Base-by-base conservation (phyloP, 2,329 filamentous ascomycete species). In the Penicillium palitans region DNA sequence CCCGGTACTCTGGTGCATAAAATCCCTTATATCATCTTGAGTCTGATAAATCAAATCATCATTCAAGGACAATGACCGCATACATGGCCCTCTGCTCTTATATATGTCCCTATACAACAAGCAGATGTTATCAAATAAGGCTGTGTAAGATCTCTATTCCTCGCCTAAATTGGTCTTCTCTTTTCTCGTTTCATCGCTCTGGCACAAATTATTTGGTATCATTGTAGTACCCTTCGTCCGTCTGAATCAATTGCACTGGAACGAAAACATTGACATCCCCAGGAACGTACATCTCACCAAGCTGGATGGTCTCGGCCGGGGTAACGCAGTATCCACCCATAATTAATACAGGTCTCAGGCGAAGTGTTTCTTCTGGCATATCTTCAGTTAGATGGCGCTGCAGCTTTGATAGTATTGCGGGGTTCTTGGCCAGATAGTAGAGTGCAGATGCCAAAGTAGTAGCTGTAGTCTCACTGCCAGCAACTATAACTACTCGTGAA, bases 271-370 rank as follows among this genome's bases (percentile, higher is more conserved):
- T 68, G 5, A 31, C 12, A 31, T 13, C 5, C 12, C 31, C 12
- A 31, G 31, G 31, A 31, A 31, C 13, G 4, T 31, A 13, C 12
- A 31, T 31, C 4, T 60, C 62, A 46, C 72, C 52, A 4, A 76
- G 58, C 4, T 48, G 44, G 2, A 67, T 13, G 9, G 62, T 62
- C 19, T 62, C 47, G 1, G 58, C 24, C 4, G 77, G 76, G 1
- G 76, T 79, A 8, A 72, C 65, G 9, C 76, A 73, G 9, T 63
- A 63, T 10, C 58, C 63, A 13, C 72, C 72, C 2, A 65, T 66
- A 8, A 72, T 53, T 0, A 75, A 21, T 0, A 74, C 63, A 0
- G 76, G 74, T n/a, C 72, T 70, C 2, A 79, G 60, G 1, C 76
- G 67, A 55, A 74, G 66, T 2, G 68, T 68, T 51, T 66, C 51